Conservation (phyloP, 306 rosid species). For the Sesbania bispinosa region DNA sequence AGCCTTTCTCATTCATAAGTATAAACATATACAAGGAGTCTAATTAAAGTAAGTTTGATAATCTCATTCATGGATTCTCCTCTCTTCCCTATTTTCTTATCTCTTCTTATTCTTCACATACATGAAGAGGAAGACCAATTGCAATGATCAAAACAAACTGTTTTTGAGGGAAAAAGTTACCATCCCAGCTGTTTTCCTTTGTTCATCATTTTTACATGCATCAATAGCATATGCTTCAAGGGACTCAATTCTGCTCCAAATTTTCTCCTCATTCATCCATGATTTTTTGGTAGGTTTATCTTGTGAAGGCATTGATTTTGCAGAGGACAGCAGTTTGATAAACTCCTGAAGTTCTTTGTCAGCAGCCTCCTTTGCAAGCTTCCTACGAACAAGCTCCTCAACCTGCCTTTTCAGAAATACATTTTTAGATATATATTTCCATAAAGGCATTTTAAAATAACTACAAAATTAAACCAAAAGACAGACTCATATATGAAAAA, state of each 20-base stretch:
- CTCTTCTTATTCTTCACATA: not conserved
- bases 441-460: not conserved
- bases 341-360: slow-evolving; percentile 75
- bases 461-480: slow-evolving; percentile 6
- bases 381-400: slow-evolving; percentile 72
- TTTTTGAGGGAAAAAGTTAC: slow-evolving; percentile 41
- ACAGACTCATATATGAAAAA: not conserved
- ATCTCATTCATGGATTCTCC: not conserved
- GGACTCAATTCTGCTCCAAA: slow-evolving; percentile 59
- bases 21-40: not conserved
- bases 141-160: slow-evolving; percentile 16
- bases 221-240: slow-evolving; percentile 88
- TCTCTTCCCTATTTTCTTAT: slow-evolving; percentile 4
- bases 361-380: slow-evolving; percentile 77
- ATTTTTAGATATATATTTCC: not conserved
- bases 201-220: slow-evolving; percentile 62
- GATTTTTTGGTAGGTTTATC: slow-evolving; percentile 75
- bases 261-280: slow-evolving; percentile 73
- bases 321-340: slow-evolving; percentile 61
- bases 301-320: slow-evolving; percentile 58
- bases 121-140: slow-evolving; percentile 3
- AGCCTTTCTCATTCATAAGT: not conserved
- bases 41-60: not conserved
- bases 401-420: slow-evolving; percentile 54
- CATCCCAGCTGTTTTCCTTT: slow-evolving; percentile 76